Percentiles rank a stretch among this genome's conserved stretches.
Evolutionary conservation across 176 grass and related monocot species (phyloP).

Genomic region (Cenchrus americanus): DNA sequence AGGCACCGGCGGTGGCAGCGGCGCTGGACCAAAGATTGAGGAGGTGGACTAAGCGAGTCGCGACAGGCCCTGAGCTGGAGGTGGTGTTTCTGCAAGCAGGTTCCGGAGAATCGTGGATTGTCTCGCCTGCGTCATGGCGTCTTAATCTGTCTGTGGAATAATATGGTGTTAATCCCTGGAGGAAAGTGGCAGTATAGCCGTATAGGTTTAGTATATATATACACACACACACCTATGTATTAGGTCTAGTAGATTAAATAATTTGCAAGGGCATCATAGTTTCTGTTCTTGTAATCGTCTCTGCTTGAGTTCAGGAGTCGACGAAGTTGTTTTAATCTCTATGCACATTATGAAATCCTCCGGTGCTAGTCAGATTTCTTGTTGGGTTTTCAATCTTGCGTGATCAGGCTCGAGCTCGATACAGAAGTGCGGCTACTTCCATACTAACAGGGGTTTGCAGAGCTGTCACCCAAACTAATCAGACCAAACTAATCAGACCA

Average conservation of each 20-base stretch:
- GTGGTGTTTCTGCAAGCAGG: background rate
- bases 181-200: background rate
- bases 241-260: slow-evolving; percentile 16
- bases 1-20: slow-evolving; percentile 38
- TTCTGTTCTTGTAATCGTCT: background rate
- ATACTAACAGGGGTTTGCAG: background rate
- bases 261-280: background rate
- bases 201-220: background rate
- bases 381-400: no score
- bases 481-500: background rate
- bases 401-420: no score
- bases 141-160: slow-evolving; percentile 20
- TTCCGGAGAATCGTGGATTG: background rate
- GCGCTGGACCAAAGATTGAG: slow-evolving; percentile 81
- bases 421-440: no score
- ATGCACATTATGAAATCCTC: background rate
- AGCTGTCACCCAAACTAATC: background rate
- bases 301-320: background rate
- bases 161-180: background rate
- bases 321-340: background rate
- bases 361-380: background rate
- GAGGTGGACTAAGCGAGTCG: slow-evolving; percentile 67
- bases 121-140: background rate
- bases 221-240: background rate
- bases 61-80: background rate